Base-by-base conservation (phyloP, 1,284 basidiomycete species). In the Trichosporon sp. region DNA sequence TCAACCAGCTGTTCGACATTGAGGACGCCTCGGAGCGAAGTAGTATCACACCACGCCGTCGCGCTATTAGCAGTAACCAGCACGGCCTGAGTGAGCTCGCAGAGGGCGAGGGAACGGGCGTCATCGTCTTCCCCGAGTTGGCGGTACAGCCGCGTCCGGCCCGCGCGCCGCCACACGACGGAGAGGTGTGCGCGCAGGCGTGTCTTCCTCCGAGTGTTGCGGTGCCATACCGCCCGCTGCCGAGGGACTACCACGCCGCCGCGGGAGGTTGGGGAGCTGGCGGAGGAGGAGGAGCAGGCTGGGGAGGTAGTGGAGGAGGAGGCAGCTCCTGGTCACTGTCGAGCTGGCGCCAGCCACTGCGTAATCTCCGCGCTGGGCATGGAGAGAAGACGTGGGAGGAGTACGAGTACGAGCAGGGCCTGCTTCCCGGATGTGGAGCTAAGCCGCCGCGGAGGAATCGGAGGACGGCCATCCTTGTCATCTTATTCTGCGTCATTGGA, bases 41-140 rank as follows among this genome's bases (percentile, higher is more conserved):
- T 16, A 29, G 25, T 16, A 13, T 57, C 56, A 64, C 64, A 21
- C 64, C 64, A 19, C 62, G 58, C 34, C 67, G 64, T 16, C 64
- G 62, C 16, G 62, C 62, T 3, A 44, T 65, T 27, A 61, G 60
- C 9, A 58, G 63, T 54, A n/a, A 25, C 29, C 58, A 13, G 56
- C 36, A 59, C 21, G 29, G 36, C 11, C 49, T 54, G 25, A 31
- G 27, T 6, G 49, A 54, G 49, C 49, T 54, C 49, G 49, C 58
- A 10, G 36, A 40, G 32, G 59, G 61, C 6, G 59, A 57, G 4
- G 65, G 65, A 5, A 44, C 61, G 11, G 65, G 65, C n/a, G 56
- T 71, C 36, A 69, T 67, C 25, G 69, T 71, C 54, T 71, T 71
- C 46, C 68, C 70, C 37, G 68, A 71, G 58, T 59, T 69, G 9